These are phyloP conservation scores for Arabidopsis arenosa DNA, from an alignment of 345 rosid species.

Conservation along the genomic window DNA sequence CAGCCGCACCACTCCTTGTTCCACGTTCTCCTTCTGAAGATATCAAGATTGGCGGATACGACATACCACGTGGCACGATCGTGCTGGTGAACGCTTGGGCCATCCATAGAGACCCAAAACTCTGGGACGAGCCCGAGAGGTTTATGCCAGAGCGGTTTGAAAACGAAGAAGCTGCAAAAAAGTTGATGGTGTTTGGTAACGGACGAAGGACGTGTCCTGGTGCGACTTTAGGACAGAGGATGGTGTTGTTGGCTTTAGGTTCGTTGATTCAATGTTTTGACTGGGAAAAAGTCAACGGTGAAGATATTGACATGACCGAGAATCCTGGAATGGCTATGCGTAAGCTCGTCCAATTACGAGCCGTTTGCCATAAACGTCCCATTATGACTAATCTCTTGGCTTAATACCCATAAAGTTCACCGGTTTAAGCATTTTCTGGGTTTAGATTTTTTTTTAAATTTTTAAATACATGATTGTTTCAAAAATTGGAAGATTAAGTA, in stretches of 20 bases:
- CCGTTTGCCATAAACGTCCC: conserved; percentile 49
- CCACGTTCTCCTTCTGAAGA: conserved; percentile 41
- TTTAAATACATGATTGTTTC: not conserved
- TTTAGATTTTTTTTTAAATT: not conserved
- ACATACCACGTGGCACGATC: conserved; percentile 53
- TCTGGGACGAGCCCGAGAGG: conserved; percentile 53
- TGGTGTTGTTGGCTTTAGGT: conserved; percentile 48
- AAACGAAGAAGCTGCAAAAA: conserved; percentile 36
- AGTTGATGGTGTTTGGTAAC: conserved; percentile 51
- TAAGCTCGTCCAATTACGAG: conserved; percentile 46
- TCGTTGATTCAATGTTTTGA: conserved; percentile 58
- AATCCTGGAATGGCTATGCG: conserved; percentile 51
- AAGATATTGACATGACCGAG: conserved; percentile 52
- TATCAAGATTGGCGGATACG: conserved; percentile 47
- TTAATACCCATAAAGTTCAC: conserved; percentile 1
- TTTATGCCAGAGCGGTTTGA: conserved; percentile 65
- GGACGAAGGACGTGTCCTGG: conserved; percentile 62
- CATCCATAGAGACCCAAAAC: conserved; percentile 57
- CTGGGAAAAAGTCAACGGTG: conserved; percentile 48
- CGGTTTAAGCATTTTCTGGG: not conserved
- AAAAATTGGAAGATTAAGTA: not conserved
- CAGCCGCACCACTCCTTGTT: conserved; percentile 40
- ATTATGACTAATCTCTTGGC: conserved; percentile 32
- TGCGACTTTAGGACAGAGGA: conserved; percentile 46
- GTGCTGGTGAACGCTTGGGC: conserved; percentile 63